phyloP scores from a whole-genome alignment of 1,284 basidiomycete genomes.

The Microbotryum intermedium region DNA sequence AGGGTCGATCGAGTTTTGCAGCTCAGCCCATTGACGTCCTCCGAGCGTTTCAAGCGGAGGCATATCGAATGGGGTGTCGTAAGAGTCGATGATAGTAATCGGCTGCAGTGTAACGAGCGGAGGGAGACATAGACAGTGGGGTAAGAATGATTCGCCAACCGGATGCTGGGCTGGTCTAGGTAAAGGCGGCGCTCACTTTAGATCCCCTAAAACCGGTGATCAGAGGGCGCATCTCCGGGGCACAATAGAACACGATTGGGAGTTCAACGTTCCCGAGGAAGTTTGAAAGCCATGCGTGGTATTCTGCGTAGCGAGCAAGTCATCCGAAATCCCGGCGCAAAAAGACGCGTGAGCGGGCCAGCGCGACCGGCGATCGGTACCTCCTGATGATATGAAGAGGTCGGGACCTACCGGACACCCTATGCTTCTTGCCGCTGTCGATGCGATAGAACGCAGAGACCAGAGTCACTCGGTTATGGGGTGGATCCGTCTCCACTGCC shows the following conservation, averaged over 20 bases:
- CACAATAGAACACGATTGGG: slow-evolving; percentile 32
- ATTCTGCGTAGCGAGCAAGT: slow-evolving; percentile 10
- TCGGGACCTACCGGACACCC: slow-evolving; percentile 19
- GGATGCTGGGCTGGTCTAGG: no score
- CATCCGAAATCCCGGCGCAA: background rate
- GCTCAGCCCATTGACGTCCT: slow-evolving; percentile 23
- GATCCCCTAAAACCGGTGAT: slow-evolving; percentile 20
- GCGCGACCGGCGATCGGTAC: no score
- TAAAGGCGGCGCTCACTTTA: slow-evolving; percentile 17
- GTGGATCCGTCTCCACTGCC: background rate
- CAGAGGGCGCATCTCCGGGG: slow-evolving; percentile 20
- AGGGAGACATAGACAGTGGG: background rate
- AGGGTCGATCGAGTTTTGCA: slow-evolving; percentile 28
- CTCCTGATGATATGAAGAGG: no score
- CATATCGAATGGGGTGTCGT: slow-evolving; percentile 27
- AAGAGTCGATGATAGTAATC: slow-evolving; percentile 25
- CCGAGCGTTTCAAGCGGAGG: slow-evolving; percentile 28
- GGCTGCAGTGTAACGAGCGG: slow-evolving; percentile 8
- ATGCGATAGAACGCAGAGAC: slow-evolving; percentile 31
- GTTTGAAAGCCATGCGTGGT: slow-evolving; percentile 29
- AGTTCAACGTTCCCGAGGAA: slow-evolving; percentile 30
- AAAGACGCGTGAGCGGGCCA: background rate
- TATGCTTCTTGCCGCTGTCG: slow-evolving; percentile 29
- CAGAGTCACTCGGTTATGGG: slow-evolving; percentile 15
- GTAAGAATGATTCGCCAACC: background rate